A percentile compares a stretch with the other conserved stretches of the same genome.
Evolutionary conservation across 352 stramenopile genomes (phyloP).

Genomic region (Stramenopiles sp.): DNA sequence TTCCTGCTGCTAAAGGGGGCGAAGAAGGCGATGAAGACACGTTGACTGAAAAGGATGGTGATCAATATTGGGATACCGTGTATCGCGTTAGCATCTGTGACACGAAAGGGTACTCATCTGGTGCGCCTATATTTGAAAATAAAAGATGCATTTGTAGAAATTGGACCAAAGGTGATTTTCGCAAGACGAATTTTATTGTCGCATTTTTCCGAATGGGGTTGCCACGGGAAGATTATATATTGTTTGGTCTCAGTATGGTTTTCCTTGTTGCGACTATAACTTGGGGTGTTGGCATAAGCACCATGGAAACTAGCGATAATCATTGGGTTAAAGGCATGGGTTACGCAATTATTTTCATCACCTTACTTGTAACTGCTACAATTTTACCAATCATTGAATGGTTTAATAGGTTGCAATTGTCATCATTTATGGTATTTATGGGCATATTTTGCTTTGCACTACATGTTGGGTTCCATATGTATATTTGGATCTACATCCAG

Average conservation of each 20-base stretch:
- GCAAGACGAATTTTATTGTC: neutral
- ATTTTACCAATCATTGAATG: neutral
- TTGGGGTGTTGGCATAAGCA: neutral
- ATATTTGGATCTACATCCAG: neutral
- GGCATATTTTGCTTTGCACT: neutral
- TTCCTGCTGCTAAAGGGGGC: neutral
- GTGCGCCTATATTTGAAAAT: neutral
- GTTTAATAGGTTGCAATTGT: neutral
- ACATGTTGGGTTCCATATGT: neutral
- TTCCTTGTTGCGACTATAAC: neutral
- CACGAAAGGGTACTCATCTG: neutral
- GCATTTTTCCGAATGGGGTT: neutral
- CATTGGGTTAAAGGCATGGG: neutral
- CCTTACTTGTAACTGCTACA: neutral
- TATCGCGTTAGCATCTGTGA: neutral
- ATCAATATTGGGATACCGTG: neutral
- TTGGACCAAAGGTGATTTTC: neutral
- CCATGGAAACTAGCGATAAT: neutral
- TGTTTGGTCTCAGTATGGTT: neutral
- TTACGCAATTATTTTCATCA: neutral
- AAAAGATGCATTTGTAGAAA: neutral
- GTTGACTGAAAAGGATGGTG: neutral
- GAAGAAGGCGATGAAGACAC: neutral
- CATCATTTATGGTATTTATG: neutral
- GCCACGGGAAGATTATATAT: neutral